These are phyloP conservation scores for Vanderwaltozyma yarrowii DNA, from an alignment of 805 yeast species.

Conservation along the genomic window DNA sequence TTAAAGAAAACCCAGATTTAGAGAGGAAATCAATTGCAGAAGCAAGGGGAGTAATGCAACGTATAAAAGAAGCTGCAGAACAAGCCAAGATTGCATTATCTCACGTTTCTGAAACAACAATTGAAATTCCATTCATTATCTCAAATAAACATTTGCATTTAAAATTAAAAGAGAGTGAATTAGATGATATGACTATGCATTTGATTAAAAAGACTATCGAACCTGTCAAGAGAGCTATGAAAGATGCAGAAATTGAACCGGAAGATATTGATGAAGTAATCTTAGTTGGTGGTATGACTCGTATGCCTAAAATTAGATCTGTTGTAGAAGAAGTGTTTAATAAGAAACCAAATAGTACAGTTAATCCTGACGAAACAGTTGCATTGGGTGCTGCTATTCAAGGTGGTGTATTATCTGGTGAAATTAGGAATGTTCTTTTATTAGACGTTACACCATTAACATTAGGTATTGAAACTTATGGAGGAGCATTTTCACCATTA, in stretches of 20 bases:
- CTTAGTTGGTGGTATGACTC: conserved; percentile 81
- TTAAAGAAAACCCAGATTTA: conserved; percentile 40
- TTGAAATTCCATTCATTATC: conserved; percentile 61
- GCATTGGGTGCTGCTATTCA: conserved; percentile 87
- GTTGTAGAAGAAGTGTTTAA: conserved; percentile 51
- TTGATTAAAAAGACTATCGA: conserved; percentile 58
- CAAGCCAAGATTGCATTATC: conserved; percentile 67
- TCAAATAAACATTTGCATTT: conserved; percentile 51
- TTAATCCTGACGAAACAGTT: conserved; percentile 90
- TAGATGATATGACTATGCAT: conserved; percentile 56
- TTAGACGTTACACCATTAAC: conserved; percentile 80
- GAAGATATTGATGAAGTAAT: conserved; percentile 66
- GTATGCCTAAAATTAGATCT: conserved; percentile 72
- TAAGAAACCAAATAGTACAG: conserved; percentile 57
- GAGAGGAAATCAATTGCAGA: conserved; percentile 26
- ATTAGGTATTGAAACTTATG: conserved; percentile 74
- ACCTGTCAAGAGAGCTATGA: conserved; percentile 64
- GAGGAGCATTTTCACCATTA: conserved; percentile 72
- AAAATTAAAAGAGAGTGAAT: conserved; percentile 51
- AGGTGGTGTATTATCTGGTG: conserved; percentile 79
- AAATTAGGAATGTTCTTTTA: conserved; percentile 64
- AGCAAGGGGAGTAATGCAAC: conserved; percentile 52
- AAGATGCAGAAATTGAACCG: conserved; percentile 60
- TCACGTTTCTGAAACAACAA: conserved; percentile 48
- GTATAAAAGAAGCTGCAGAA: conserved; percentile 74